Base-by-base conservation (phyloP, 768 basidiomycete genomes). In the Tephrocybe sp. region DNA sequence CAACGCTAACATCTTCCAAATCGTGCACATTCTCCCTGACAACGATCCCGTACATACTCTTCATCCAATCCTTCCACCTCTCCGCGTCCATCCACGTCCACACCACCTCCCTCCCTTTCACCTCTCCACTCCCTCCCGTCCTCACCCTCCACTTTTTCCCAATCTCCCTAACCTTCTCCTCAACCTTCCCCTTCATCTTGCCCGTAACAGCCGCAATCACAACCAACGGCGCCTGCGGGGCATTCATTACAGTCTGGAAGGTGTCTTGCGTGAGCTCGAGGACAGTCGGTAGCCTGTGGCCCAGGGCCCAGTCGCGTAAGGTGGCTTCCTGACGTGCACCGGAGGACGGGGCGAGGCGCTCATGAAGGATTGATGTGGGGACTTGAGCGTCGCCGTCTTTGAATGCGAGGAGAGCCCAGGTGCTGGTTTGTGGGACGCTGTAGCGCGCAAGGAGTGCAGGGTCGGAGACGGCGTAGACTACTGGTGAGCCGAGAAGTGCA, bases 71-170 rank as follows among this genome's bases (percentile, higher is more conserved):
- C 21, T 68, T 76, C 94, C 96, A 98, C 67, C 77, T 80, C 21
- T 82, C 84, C 2, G 74, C 80, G 62, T 99, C 92, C 82, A 97
- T 93, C 86, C 88, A 93, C 8, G 86, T 78, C 68, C 94, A 97
- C 43, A 94, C 80, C 0, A 96, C 86, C 37, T 83, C 78, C 30
- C 77, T 68, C 37, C 69, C 73, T 28, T 74, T 72, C 17, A 9
- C 18, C n/a, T 39, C 38, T 6, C 74, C 73, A 43, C 60, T 73
- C 3, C 75, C 75, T 2, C 62, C 65, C 0, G 75, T 74, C 62
- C 67, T 65, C 32, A 70, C 44, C 53, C 78, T 77, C 92, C 85
- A 93, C 58, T 74, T 79, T 59, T 69, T 73, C 1, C 78, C 84
- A 5, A 86, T 72, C 55, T 79, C 78, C 23, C 60, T 70, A 12